Evolutionary conservation across 345 rosid genomes (phyloP).

Genomic region (Eucalyptus guilfoylei): DNA sequence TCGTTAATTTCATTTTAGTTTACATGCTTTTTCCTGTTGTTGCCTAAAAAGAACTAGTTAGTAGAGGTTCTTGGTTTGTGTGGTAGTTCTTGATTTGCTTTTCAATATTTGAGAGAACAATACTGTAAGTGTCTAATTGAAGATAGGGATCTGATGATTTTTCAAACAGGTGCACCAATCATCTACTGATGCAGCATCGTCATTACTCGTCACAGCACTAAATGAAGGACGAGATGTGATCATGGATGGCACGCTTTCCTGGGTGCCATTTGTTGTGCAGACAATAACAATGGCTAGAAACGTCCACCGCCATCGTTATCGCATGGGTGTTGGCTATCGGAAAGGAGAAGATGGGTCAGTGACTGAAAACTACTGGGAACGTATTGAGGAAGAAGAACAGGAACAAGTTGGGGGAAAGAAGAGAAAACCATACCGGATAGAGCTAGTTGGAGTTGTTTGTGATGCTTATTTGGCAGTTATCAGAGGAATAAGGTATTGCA

Average conservation of each 20-base stretch:
- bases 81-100: neutral
- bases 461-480: constrained; percentile 90
- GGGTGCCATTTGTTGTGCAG: constrained; percentile 87
- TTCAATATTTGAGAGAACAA: neutral
- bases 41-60: neutral
- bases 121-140: neutral
- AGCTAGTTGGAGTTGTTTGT: constrained; percentile 85
- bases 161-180: constrained; percentile 80
- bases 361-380: constrained; percentile 85
- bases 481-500: constrained; percentile 76
- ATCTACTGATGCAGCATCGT: constrained; percentile 91
- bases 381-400: constrained; percentile 43
- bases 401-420: constrained; percentile 25
- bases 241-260: constrained; percentile 92
- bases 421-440: constrained; percentile 89
- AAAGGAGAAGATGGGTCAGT: constrained; percentile 43
- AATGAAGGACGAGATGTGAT: constrained; percentile 93
- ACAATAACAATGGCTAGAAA: constrained; percentile 84
- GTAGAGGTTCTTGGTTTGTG: neutral
- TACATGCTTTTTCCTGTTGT: neutral
- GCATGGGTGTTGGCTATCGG: constrained; percentile 85
- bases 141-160: neutral
- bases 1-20: neutral
- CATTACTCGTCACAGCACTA: constrained; percentile 80
- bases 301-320: constrained; percentile 70